These are phyloP conservation scores for Knoxia roxburghii DNA, from an alignment of 257 asterid genomes.

Conservation along the genomic window DNA sequence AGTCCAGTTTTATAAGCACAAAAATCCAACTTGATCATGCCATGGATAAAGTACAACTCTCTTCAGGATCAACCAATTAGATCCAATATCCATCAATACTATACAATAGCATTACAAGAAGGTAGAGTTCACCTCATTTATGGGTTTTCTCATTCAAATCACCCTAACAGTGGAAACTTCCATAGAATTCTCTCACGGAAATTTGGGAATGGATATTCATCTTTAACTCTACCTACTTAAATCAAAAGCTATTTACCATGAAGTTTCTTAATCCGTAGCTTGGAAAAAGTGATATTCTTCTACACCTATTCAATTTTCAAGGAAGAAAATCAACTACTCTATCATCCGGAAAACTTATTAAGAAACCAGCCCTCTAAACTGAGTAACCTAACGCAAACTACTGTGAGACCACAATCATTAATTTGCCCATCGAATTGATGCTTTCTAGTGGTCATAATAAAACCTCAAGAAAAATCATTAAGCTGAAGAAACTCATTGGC, in stretches of 20 bases:
- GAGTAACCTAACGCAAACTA: background rate
- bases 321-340: background rate
- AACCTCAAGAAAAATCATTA: slow-evolving; percentile 2
- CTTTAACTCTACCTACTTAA: background rate
- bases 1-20: background rate
- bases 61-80: background rate
- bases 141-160: background rate
- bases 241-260: background rate
- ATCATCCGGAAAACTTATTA: background rate
- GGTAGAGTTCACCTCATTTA: background rate
- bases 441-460: slow-evolving; percentile 1
- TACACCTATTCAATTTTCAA: background rate
- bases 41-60: background rate
- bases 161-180: background rate
- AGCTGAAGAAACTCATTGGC: slow-evolving; percentile 7
- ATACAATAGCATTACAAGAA: background rate
- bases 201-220: background rate
- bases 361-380: background rate
- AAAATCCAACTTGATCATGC: background rate
- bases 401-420: background rate
- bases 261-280: background rate
- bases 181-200: background rate
- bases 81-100: background rate
- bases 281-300: background rate
- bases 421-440: background rate